These are phyloP conservation scores for Drechslerella dactyloides DNA, from an alignment of 2,329 filamentous ascomycete genomes.

Conservation along the genomic window DNA sequence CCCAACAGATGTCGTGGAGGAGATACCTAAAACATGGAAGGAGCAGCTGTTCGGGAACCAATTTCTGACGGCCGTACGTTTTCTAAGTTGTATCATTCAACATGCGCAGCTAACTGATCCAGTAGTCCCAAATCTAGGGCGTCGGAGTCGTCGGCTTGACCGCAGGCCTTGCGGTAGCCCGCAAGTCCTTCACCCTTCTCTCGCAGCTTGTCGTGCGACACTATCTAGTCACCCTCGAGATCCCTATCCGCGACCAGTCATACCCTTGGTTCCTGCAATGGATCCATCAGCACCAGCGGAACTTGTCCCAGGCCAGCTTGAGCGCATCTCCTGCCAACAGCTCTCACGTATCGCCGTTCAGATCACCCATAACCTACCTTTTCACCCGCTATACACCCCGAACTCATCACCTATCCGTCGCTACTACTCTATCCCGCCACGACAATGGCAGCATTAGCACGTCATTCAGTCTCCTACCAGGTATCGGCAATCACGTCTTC, in stretches of 20 bases:
- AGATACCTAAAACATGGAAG: slow-evolving; percentile 35
- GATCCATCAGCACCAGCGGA: slow-evolving; percentile 81
- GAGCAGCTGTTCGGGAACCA: slow-evolving; percentile 38
- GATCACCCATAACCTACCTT: slow-evolving; percentile 63
- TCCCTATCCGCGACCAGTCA: slow-evolving; percentile 88
- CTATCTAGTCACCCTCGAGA: slow-evolving; percentile 92
- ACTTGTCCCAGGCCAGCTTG: slow-evolving; percentile 59
- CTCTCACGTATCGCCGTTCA: slow-evolving; percentile 65
- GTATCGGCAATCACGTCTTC: slow-evolving; percentile 85
- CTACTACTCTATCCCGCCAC: slow-evolving; percentile 68
- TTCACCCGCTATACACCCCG: slow-evolving; percentile 64
- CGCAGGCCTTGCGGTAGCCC: slow-evolving; percentile 78
- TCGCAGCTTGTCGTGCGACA: slow-evolving; percentile 79
- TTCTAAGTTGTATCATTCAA: background rate
- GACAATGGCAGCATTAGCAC: slow-evolving; percentile 74
- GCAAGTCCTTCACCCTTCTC: slow-evolving; percentile 74
- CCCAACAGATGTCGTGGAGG: slow-evolving; percentile 2
- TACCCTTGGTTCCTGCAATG: slow-evolving; percentile 95
- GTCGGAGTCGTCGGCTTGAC: slow-evolving; percentile 91
- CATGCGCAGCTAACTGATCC: slow-evolving; percentile 48
- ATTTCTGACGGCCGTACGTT: slow-evolving; percentile 37
- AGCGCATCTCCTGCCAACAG: slow-evolving; percentile 55
- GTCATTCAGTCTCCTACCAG: slow-evolving; percentile 86
- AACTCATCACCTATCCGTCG: slow-evolving; percentile 70
- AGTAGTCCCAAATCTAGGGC: slow-evolving; percentile 67